These are phyloP conservation scores for Puccinia brachypodii DNA, from an alignment of 1,284 basidiomycete species.

Conservation along the genomic window DNA sequence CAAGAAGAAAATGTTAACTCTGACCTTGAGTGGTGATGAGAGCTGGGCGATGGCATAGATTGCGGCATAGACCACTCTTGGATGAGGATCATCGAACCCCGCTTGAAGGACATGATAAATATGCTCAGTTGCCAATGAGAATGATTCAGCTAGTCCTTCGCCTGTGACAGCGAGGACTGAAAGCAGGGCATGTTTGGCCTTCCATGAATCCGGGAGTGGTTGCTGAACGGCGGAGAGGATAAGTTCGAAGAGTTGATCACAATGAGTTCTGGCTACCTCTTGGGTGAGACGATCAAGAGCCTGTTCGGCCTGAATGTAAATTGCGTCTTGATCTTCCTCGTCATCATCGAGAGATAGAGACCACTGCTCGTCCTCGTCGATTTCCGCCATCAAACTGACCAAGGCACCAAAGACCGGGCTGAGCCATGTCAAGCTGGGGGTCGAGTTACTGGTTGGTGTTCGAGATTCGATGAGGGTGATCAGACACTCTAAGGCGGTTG, in stretches of 20 bases:
- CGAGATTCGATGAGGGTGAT: constrained; percentile 20
- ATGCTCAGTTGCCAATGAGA: constrained; percentile 16
- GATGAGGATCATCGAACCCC: constrained; percentile 26
- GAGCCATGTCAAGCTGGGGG: constrained; percentile 1
- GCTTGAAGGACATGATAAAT: constrained; percentile 5
- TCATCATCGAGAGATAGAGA: constrained; percentile 1
- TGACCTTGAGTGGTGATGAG: constrained; percentile 22
- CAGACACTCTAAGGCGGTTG: constrained; percentile 8
- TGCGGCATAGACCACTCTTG: constrained; percentile 34
- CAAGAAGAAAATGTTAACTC: neutral
- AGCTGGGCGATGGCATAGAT: constrained; percentile 43
- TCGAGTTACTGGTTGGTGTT: neutral
- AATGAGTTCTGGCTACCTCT: constrained; percentile 27
- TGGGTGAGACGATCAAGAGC: constrained; percentile 34
- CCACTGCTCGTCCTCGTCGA: constrained; percentile 26
- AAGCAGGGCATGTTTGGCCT: constrained; percentile 21
- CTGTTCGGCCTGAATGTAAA: constrained; percentile 36
- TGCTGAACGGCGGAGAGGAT: constrained; percentile 13
- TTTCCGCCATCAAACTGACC: constrained; percentile 18
- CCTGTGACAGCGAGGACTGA: constrained; percentile 26
- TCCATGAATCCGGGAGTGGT: constrained; percentile 8
- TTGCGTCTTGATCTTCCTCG: constrained; percentile 27
- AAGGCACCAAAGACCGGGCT: neutral
- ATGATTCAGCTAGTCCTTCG: constrained; percentile 33
- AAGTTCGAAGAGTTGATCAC: constrained; percentile 24